Evolutionary conservation across 2,329 filamentous ascomycete genomes (phyloP), one percentile per base, ranked within the genome.

Genomic region (Teratosphaeriaceae sp.): DNA sequence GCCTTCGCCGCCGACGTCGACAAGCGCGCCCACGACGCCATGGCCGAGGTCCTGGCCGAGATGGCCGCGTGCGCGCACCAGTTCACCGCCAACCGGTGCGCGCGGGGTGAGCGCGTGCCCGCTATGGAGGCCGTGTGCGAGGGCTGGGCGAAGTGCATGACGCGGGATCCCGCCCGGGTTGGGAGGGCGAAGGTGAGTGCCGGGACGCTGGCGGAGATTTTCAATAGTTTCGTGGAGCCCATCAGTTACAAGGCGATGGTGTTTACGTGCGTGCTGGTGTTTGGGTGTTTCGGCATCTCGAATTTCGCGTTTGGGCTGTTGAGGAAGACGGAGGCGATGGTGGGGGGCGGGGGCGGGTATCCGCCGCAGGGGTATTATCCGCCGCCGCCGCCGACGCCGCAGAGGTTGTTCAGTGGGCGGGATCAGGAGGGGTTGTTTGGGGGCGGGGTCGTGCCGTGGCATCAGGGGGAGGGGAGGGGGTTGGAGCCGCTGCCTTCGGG

Each of bases 221-320:
- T 97, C 65, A 96, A 97, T 62, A 84, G 84, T 57, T 96, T 97
- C 63, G 82, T 94, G 3, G 88, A 94, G 55, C 82, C 86, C 5
- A 89, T 97, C 64, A 88, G 84, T 50, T 84, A 87, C 65, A 96
- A 96, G 65, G 78, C 80, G 9, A 82, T 85, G 73, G 78, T 80
- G 60, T 74, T 74, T 59, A 67, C 67, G 20, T 61, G 65, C 29
- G 49, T 72, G 38, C 44, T 74, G 40, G 62, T 75, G 42, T 70
- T 75, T 47, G 68, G 68, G 36, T 71, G 73, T 52, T 72, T 80
- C 40, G 70, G 73, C 33, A 66, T 77, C 46, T 75, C 74, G 43
- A 82, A 82, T 58, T 70, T 76, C 60, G 76, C 76, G 2, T 80
- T 81, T 34, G 31, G 11, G n/a, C 5, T 27, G 24, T 45, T 45